Percentiles rank a stretch among this genome's conserved stretches.
These are phyloP conservation scores for Triangularia verruculosa DNA, from an alignment of 2,329 filamentous ascomycete genomes.

Conservation along the genomic window DNA sequence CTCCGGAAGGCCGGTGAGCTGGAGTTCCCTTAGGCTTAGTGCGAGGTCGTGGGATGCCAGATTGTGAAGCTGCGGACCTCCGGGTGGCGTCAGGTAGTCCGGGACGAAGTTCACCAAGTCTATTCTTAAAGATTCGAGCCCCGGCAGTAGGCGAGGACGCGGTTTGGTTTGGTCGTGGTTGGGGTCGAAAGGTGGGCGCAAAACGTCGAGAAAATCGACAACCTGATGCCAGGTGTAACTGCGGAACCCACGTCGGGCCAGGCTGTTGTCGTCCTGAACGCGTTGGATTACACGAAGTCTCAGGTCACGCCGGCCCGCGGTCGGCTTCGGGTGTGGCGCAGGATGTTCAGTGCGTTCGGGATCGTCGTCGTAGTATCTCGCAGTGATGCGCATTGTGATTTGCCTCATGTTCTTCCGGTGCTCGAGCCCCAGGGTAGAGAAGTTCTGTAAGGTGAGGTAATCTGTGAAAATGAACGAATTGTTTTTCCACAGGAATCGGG, in stretches of 20 bases:
- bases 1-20: constrained; percentile 50
- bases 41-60: constrained; percentile 53
- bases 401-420: constrained; percentile 45
- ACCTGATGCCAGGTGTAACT: constrained; percentile 55
- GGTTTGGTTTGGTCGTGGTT: constrained; percentile 31
- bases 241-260: constrained; percentile 51
- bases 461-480: constrained; percentile 56
- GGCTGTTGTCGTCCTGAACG: constrained; percentile 43
- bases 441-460: constrained; percentile 47
- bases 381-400: constrained; percentile 52
- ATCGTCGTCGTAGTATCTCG: constrained; percentile 54
- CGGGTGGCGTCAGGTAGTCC: constrained; percentile 42
- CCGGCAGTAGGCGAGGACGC: constrained; percentile 46
- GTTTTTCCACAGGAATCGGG: constrained; percentile 47
- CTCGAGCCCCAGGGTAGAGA: constrained; percentile 43
- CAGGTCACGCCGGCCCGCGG: no score
- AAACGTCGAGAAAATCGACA: constrained; percentile 49
- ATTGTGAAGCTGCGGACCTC: constrained; percentile 47
- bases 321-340: constrained; percentile 33
- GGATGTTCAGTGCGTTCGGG: constrained; percentile 37
- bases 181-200: constrained; percentile 51
- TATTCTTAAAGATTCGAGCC: constrained; percentile 46
- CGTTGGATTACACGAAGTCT: constrained; percentile 43
- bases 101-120: constrained; percentile 55
- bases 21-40: constrained; percentile 51